Percentiles rank a stretch among this genome's conserved stretches.
Evolutionary conservation across 306 rosid species (phyloP).

Genomic region (Cyamopsis tetragonoloba): DNA sequence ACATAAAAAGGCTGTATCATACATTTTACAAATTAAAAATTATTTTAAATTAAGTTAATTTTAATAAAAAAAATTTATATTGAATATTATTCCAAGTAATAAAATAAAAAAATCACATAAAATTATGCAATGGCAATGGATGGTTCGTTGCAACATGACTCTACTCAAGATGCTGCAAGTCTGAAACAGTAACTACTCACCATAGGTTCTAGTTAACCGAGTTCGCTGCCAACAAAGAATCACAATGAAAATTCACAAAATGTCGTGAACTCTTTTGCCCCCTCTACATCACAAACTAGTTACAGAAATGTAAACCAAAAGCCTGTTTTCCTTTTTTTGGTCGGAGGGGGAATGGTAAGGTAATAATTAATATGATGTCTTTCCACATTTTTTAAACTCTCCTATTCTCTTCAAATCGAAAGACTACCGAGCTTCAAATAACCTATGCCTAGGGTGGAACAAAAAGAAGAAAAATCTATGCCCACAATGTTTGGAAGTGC

Average conservation of each 20-base stretch:
- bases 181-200: too few relatives aligned
- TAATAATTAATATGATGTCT: conserved; percentile 21
- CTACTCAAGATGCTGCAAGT: too few relatives aligned
- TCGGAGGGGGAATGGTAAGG: background rate
- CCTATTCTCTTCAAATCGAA: conserved; percentile 22
- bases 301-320: background rate
- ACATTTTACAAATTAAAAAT: too few relatives aligned
- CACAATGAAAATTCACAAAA: conserved; percentile 13
- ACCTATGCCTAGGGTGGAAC: conserved; percentile 25
- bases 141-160: too few relatives aligned
- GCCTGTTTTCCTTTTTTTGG: background rate
- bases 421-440: conserved; percentile 18
- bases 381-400: background rate
- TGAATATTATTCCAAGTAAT: too few relatives aligned
- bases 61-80: too few relatives aligned
- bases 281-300: conserved; percentile 4
- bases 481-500: conserved; percentile 17
- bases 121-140: too few relatives aligned
- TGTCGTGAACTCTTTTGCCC: background rate
- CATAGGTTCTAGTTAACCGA: too few relatives aligned
- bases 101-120: too few relatives aligned
- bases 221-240: conserved; percentile 8
- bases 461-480: background rate
- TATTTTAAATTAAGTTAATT: too few relatives aligned
- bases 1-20: too few relatives aligned